Evolutionary conservation across 164 flowering plant genomes (phyloP), one percentile per base, ranked within the genome.

Genomic region (Nelumbo lutea): DNA sequence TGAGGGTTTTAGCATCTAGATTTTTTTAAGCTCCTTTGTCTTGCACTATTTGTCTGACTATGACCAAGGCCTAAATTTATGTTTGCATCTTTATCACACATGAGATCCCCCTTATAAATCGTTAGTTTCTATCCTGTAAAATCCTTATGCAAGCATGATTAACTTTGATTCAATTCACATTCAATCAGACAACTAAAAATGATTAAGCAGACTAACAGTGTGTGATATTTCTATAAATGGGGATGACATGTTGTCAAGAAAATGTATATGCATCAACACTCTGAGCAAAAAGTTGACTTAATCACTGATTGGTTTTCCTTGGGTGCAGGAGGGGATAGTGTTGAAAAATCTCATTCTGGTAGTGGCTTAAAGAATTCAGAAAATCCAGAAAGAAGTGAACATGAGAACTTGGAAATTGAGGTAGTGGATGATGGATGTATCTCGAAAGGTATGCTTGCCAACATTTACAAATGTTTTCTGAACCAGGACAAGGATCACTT

Each of bases 391-490:
- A 81, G 67, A 55, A 68, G 6, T 6, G n/a, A 57, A 4, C 41
- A 40, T 62, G 70, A 63, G 42, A 67, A 71, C 66, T 70, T 74
- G 41, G 85, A 79, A 67, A 50, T 72, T 39, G 78, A 72, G 72
- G 63, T 47, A 44, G 72, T 68, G 53, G 73, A 77, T 66, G 83
- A 75, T 72, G 74, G 75, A 42, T 65, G 72, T 62, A 60, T 64
- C 61, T 70, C 62, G 45, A 74, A 76, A 75, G 86, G 84, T 82
- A 64, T 65, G 45, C 47, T 57, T 51, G 56, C 41, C 65, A 62
- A 53, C 56, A 62, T 41, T 27, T 55, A 13, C 50, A 45, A 60
- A 40, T 9, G n/a, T 1, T 61, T 44, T 67, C 62, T 45, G 46
- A 44, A 42, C 11, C 9, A 5, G 27, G 9, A 1, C 14, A 6